Conservation (phyloP, 129 eudicot genomes). For the Flaveria brownii region DNA sequence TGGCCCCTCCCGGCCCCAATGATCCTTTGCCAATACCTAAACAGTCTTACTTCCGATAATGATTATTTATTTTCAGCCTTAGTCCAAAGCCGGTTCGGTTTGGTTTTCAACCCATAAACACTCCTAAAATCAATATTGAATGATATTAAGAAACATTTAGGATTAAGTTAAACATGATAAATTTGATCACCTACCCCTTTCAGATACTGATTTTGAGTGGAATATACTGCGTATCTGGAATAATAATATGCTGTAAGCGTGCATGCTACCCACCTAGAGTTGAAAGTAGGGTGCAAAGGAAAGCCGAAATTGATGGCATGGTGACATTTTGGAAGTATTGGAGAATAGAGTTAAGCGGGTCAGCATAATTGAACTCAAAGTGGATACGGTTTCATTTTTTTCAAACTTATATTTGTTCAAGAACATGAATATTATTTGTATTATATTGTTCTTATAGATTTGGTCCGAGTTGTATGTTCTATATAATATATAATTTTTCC, state of each 20-base stretch:
- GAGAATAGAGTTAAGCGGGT: conserved; percentile 3
- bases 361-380: conserved; percentile 24
- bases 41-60: not conserved
- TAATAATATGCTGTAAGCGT: conserved; percentile 4
- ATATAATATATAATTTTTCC: not conserved
- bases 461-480: conserved; percentile 4
- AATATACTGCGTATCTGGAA: not conserved
- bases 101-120: not conserved
- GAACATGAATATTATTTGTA: not conserved
- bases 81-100: not conserved
- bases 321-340: conserved; percentile 25
- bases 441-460: conserved; percentile 10
- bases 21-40: not conserved
- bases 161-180: not conserved
- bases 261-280: conserved; percentile 7
- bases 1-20: too few relatives aligned
- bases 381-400: conserved; percentile 26
- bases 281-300: conserved; percentile 12
- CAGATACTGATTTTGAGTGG: too few relatives aligned
- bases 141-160: not conserved
- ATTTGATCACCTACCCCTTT: not conserved
- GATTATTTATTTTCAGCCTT: not conserved
- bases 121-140: not conserved
- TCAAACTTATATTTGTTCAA: conserved; percentile 19
- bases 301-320: conserved; percentile 29